Percentiles rank a stretch among this genome's conserved stretches.
phyloP scores from a whole-genome alignment of 495 filamentous ascomycete species.

The Emericellopsis terricola region DNA sequence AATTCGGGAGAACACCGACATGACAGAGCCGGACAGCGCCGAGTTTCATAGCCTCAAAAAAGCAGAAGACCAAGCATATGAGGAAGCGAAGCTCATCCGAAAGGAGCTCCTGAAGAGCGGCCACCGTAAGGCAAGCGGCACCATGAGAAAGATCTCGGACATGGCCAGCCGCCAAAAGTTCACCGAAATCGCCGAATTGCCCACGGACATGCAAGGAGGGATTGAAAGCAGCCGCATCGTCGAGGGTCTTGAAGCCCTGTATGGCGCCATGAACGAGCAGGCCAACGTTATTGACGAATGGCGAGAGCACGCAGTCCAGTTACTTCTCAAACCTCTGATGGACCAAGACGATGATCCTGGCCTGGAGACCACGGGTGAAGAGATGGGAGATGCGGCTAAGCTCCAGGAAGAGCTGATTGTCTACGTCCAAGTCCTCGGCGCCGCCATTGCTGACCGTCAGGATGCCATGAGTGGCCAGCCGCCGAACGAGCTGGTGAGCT shows the following conservation, averaged over 20 bases:
- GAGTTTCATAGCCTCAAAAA: constrained; percentile 47
- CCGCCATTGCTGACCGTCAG: constrained; percentile 60
- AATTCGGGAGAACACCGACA: constrained; percentile 49
- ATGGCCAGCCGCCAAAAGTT: constrained; percentile 33
- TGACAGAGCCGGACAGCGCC: constrained; percentile 43
- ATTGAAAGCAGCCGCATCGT: constrained; percentile 16
- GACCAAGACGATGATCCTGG: constrained; percentile 56
- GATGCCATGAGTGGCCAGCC: constrained; percentile 54
- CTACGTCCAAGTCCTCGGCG: constrained; percentile 60
- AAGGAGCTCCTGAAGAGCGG: constrained; percentile 48
- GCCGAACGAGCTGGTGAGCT: constrained; percentile 52
- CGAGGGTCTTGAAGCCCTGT: constrained; percentile 18
- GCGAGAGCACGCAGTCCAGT: constrained; percentile 48
- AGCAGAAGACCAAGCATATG: constrained; percentile 53
- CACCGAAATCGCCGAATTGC: constrained; percentile 40
- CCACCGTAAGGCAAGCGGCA: constrained; percentile 13
- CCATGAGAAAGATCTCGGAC: constrained; percentile 27
- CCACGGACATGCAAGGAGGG: constrained; percentile 7
- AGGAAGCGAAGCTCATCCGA: constrained; percentile 55
- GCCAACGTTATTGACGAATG: constrained; percentile 50
- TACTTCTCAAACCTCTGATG: constrained; percentile 57
- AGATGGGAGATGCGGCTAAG: constrained; percentile 75
- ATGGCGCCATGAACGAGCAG: constrained; percentile 45
- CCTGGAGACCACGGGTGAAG: constrained; percentile 62
- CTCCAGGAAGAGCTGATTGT: constrained; percentile 69